Percentiles rank a stretch among this genome's conserved stretches.
Conservation (phyloP, 2,329 filamentous ascomycete species). For the Stachybotrys chlorohalonatus region DNA sequence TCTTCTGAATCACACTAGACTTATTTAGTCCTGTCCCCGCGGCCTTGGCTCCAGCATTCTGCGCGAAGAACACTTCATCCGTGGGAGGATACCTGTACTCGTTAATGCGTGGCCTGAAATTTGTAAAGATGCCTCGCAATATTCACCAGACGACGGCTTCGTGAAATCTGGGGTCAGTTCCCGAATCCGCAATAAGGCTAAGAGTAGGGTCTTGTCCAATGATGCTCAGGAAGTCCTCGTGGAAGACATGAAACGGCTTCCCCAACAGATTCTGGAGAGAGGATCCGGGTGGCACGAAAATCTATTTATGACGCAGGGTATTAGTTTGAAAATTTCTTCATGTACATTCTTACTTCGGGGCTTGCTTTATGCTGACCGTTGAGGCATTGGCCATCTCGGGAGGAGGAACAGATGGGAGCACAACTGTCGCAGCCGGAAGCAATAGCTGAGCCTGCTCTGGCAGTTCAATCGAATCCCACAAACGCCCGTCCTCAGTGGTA, state of each 20-base stretch:
- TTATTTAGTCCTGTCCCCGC: slow-evolving; percentile 38
- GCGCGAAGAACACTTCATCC: slow-evolving; percentile 42
- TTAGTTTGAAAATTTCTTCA: neutral
- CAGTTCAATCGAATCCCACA: neutral
- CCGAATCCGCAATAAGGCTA: slow-evolving; percentile 34
- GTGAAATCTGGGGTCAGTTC: slow-evolving; percentile 35
- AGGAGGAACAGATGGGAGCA: slow-evolving; percentile 2
- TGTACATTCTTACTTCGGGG: too few species aligned
- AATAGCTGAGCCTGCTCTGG: slow-evolving; percentile 4
- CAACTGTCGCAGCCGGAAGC: slow-evolving; percentile 2
- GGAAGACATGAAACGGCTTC: slow-evolving; percentile 34
- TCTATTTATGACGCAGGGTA: neutral
- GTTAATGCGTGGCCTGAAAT: neutral
- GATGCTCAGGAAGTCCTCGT: slow-evolving; percentile 35
- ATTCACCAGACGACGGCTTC: slow-evolving; percentile 41
- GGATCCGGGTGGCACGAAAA: slow-evolving; percentile 30
- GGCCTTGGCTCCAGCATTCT: slow-evolving; percentile 33
- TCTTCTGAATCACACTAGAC: slow-evolving; percentile 37
- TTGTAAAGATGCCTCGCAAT: neutral
- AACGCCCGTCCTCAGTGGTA: neutral
- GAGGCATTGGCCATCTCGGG: slow-evolving; percentile 2
- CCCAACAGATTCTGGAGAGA: slow-evolving; percentile 24
- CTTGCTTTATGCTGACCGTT: neutral
- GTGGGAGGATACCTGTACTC: slow-evolving; percentile 20
- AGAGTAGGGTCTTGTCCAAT: slow-evolving; percentile 36